phyloP scores from a whole-genome alignment of 2,329 filamentous ascomycete species.

The Stachybotrys chartarum region DNA sequence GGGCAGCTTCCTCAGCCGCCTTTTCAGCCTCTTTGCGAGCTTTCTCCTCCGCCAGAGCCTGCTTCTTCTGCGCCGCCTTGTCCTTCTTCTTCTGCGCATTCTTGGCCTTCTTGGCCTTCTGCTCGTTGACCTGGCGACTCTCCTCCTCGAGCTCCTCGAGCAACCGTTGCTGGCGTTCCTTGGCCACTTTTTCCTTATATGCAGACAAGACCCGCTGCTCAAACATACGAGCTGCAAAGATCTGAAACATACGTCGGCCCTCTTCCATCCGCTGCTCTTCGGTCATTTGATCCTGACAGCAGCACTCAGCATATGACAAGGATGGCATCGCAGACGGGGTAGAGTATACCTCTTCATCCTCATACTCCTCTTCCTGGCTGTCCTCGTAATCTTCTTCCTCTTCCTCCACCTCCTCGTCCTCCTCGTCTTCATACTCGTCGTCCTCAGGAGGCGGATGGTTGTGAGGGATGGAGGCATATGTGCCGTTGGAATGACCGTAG shows the following conservation, averaged over 20 bases:
- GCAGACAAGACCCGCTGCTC: slow-evolving; percentile 93
- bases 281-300: slow-evolving; percentile 81
- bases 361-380: slow-evolving; percentile 54
- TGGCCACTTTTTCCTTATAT: slow-evolving; percentile 95
- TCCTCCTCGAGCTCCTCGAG: slow-evolving; percentile 90
- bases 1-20: slow-evolving; percentile 75
- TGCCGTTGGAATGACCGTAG: slow-evolving; percentile 54
- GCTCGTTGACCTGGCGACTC: slow-evolving; percentile 64
- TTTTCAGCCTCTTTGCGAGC: slow-evolving; percentile 82
- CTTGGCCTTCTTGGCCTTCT: slow-evolving; percentile 86
- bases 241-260: slow-evolving; percentile 97
- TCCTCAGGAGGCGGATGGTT: slow-evolving; percentile 72
- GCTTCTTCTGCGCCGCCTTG: slow-evolving; percentile 83
- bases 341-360: slow-evolving; percentile 70
- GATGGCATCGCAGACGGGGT: slow-evolving; percentile 31
- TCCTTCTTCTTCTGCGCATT: slow-evolving; percentile 95
- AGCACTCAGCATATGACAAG: slow-evolving; percentile 35
- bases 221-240: slow-evolving; percentile 98
- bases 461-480: slow-evolving; percentile 50
- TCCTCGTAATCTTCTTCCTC: slow-evolving; percentile 59
- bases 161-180: slow-evolving; percentile 83
- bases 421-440: slow-evolving; percentile 65
- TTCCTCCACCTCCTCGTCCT: slow-evolving; percentile 54
- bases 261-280: slow-evolving; percentile 99
- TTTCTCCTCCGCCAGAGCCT: slow-evolving; percentile 84